A percentile compares a stretch with the other conserved stretches of the same genome.
These are phyloP conservation scores for Camellia lanceoleosa DNA, from an alignment of 148 eudicot species.

Conservation along the genomic window DNA sequence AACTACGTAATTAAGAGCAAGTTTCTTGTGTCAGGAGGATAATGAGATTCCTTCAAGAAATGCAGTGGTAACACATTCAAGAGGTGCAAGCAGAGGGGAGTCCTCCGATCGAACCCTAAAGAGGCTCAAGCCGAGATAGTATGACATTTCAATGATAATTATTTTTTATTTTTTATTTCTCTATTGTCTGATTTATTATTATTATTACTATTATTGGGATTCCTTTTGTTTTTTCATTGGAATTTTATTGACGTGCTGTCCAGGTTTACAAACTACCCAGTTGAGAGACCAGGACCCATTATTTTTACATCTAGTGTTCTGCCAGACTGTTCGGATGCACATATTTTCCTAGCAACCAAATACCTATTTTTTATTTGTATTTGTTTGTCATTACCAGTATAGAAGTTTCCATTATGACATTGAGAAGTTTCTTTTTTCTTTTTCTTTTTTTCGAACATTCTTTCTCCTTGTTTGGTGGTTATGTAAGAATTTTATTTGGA, in stretches of 20 bases:
- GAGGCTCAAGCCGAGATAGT: constrained; percentile 54
- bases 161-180: constrained; percentile 19
- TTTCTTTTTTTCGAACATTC: not conserved
- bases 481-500: no score
- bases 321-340: constrained; percentile 21
- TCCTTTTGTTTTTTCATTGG: constrained; percentile 16
- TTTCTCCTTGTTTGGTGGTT: not conserved
- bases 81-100: constrained; percentile 32
- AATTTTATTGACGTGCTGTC: constrained; percentile 18
- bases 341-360: constrained; percentile 13
- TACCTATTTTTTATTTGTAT: constrained; percentile 14
- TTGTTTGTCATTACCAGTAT: not conserved
- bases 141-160: constrained; percentile 21
- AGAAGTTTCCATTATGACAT: constrained; percentile 38
- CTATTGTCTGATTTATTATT: constrained; percentile 36
- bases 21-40: constrained; percentile 38
- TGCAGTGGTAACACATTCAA: constrained; percentile 26
- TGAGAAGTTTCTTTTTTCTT: constrained; percentile 39
- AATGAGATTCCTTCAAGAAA: constrained; percentile 27
- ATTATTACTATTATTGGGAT: constrained; percentile 22
- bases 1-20: not conserved
- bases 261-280: constrained; percentile 14
- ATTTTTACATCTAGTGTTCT: constrained; percentile 37
- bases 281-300: constrained; percentile 39
- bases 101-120: constrained; percentile 51